phyloP scores from a whole-genome alignment of 306 rosid species.

The Potentilla sterilis region DNA sequence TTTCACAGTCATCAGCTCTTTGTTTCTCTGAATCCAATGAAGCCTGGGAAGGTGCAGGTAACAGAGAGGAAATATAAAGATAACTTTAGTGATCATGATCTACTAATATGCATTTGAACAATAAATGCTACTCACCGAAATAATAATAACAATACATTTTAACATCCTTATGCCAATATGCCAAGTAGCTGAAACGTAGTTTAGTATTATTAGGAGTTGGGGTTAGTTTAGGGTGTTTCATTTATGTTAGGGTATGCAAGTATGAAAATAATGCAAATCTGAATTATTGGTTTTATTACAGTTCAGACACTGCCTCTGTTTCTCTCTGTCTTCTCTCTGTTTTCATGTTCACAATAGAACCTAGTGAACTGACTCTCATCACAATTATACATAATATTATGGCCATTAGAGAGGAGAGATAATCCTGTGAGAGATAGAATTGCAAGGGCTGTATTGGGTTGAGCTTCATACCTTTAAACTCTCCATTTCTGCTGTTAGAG shows the following conservation, averaged over 20 bases:
- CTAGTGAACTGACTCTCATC: not conserved
- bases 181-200: not conserved
- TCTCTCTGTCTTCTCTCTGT: not conserved
- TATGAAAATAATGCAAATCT: not conserved
- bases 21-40: constrained; percentile 55
- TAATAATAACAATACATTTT: not conserved
- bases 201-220: not conserved
- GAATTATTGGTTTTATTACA: not conserved
- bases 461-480: constrained; percentile 57
- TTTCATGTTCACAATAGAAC: not conserved
- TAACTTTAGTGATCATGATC: constrained; percentile 19
- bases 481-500: constrained; percentile 64
- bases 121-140: not conserved
- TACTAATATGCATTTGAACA: constrained; percentile 8
- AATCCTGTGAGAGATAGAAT: not conserved
- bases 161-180: not conserved
- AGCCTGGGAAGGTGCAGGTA: constrained; percentile 28
- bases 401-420: not conserved
- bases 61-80: constrained; percentile 24
- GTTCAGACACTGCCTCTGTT: not conserved
- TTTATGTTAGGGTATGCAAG: not conserved
- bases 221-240: not conserved
- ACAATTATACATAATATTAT: not conserved
- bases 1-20: constrained; percentile 56
- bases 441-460: constrained; percentile 1